Evolutionary conservation across 108 stramenopile species (phyloP).

Genomic region (Stephanodiscus minutulus): DNA sequence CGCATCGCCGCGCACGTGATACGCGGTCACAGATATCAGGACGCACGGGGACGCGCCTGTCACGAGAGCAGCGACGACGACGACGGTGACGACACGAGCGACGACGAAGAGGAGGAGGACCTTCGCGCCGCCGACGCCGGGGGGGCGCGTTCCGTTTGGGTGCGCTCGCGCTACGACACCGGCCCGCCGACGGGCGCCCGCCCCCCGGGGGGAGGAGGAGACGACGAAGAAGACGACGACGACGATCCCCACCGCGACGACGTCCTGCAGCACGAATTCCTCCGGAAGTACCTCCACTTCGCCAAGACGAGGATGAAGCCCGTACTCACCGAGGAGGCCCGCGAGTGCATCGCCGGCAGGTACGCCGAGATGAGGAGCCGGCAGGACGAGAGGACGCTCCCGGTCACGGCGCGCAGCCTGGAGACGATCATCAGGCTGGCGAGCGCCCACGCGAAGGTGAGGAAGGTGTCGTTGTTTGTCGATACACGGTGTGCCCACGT

Average conservation of each 20-base stretch:
- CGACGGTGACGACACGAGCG: constrained; percentile 66
- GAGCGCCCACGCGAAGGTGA: constrained; percentile 95
- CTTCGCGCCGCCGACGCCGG: constrained; percentile 24
- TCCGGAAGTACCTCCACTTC: constrained; percentile 97
- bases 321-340: constrained; percentile 89
- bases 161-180: constrained; percentile 53
- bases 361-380: constrained; percentile 96
- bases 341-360: constrained; percentile 92
- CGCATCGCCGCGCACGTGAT: constrained; percentile 96
- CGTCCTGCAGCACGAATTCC: constrained; percentile 91
- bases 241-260: constrained; percentile 73
- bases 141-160: constrained; percentile 74
- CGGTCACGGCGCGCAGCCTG: constrained; percentile 96
- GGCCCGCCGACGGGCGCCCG: constrained; percentile 5
- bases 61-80: constrained; percentile 85
- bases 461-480: constrained; percentile 21
- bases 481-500: background rate
- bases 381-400: constrained; percentile 87
- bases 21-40: constrained; percentile 90
- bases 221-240: constrained; percentile 24
- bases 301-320: constrained; percentile 93
- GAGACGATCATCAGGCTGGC: constrained; percentile 98
- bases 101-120: constrained; percentile 54
- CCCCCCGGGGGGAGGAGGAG: constrained; percentile 1
- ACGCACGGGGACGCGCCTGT: constrained; percentile 67